Base-by-base conservation (phyloP, 2,329 filamentous ascomycete species). In the Diaporthe nobilis region DNA sequence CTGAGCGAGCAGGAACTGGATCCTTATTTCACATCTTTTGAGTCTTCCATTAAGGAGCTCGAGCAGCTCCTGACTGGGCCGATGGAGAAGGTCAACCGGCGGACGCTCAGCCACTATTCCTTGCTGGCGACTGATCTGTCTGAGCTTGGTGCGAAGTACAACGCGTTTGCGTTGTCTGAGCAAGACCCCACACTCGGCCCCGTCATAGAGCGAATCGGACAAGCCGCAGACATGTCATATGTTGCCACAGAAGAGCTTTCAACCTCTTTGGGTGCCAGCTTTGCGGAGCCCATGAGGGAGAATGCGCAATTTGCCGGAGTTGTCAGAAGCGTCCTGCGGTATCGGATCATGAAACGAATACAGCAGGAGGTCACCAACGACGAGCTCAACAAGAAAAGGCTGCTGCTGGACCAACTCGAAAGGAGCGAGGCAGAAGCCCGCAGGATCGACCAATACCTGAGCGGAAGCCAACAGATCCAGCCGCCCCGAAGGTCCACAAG, bases 361-460 rank as follows among this genome's bases (percentile, higher is more conserved):
- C 97, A 99, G 82, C 95, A 98, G 83, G 97, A 99, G 82, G 96
- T 98, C 92, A 98, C 97, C 1, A 93, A 93, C 60, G 97, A 99
- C 76, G 96, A 99, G 80, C 88, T 99, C 15, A 90, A 93, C 73
- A 98, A 96, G 88, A 98, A 98, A 87, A 92, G 90, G 80, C 87
- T 90, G 3, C 88, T 97, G 17, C 88, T 99, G 20, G 95, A 98
- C 60, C 94, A 96, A 65, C 87, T 99, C n/a, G 97, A 99, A 86
- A 92, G 92, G 75, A 98, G 96, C 81, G 97, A 99, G 84, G 90
- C 94, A 8, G 97, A 99, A 85, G 96, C 97, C 0, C 94, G 94
- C 81, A 92, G 97, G 63, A 97, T 99, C 77, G 96, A 98, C 81
- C 94, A 98, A 79, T 98, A 98, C 82, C 90, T 99, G 68, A 94